Evolutionary conservation across 2,329 filamentous ascomycete genomes (phyloP), one percentile per base, ranked within the genome.

Genomic region (Bipolaris bicolor): DNA sequence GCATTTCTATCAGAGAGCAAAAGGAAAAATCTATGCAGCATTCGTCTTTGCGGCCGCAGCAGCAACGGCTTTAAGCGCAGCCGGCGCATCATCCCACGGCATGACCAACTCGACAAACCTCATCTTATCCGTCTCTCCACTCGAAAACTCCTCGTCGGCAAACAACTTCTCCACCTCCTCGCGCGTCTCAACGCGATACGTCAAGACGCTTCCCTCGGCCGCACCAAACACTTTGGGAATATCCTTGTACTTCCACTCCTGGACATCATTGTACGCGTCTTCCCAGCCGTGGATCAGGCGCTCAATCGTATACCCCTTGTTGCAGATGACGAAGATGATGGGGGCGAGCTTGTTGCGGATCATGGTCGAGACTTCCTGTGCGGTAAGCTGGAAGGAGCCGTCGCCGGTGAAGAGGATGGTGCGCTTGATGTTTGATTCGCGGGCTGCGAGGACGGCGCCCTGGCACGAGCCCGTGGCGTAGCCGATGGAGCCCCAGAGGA

Each of bases 351-450:
- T 82, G 58, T 90, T 88, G 29, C 88, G 84, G 62, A 96, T 85
- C 84, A 96, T 94, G 10, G 91, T 95, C 75, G 87, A 90, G 62
- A 96, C 73, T 77, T 95, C 92, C 74, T 96, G 92, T 0, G 86
- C 88, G 0, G 91, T 96, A 56, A 96, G 82, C 74, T 97, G 91
- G 76, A 96, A 88, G 55, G 88, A 91, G 26, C 92, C 92, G 68
- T 97, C 92, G 22, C 92, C 92, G n/a, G 92, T 91, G 70, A 96
- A 93, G 36, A 96, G 81, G 44, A 97, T 88, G 0, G 90, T 92
- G 58, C 92, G 80, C 49, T 85, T 81, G 33, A 76, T 75, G 4
- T 79, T 81, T 36, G 79, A 77, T 70, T 95, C 91, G 66, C 87
- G 88, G 0, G 87, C 86, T 0, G 90, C 92, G 10, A 95, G 81